Base-by-base conservation (phyloP, 106 monocot species). In the Amphibolis antarctica region DNA sequence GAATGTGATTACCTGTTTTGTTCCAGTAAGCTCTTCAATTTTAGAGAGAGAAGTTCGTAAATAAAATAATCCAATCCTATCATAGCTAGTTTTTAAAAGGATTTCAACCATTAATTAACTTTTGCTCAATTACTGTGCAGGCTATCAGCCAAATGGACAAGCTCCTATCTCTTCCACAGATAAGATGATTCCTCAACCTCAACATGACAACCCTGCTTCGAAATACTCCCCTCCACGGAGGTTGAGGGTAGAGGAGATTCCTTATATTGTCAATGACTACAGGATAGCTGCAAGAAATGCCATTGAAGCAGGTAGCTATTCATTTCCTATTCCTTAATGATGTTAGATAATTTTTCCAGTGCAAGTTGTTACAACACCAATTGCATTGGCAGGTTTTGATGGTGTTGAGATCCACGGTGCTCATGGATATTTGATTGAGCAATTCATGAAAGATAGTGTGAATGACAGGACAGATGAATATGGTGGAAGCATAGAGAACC, bases 361-460 rank as follows among this genome's bases (percentile, higher is more conserved):
- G 10, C 21, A 1, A 0, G n/a, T 10, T 21, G 21, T 24, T 21
- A 21, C 21, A 19, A 53, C 1, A 53, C 23, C 20, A 21, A 19
- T 19, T 53, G 18, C 56, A 36, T 52, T 52, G 5, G 10, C 56
- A 73, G 73, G 73, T 21, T 73, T 66, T 60, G 73, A 73, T 66
- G 73, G 66, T 9, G 73, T 73, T 28, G 73, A 73, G 59, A 51
- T 73, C 30, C 73, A 73, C 29, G 65, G 58, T 22, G 73, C 73
- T 3, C 47, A 73, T 66, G 73, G 73, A 14, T 73, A 66, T 22
- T 23, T 73, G 21, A 47, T 73, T 9, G 73, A 73, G 30, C 73
- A 73, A 12, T 73, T 73, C 36, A 57, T 73, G 73, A 73, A 73
- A 51, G 73, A 73, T 30, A 49, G 48, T 48, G 65, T 59, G 17